These are phyloP conservation scores for Venturia oleaginea DNA, from an alignment of 2,329 filamentous ascomycete species.

Conservation along the genomic window DNA sequence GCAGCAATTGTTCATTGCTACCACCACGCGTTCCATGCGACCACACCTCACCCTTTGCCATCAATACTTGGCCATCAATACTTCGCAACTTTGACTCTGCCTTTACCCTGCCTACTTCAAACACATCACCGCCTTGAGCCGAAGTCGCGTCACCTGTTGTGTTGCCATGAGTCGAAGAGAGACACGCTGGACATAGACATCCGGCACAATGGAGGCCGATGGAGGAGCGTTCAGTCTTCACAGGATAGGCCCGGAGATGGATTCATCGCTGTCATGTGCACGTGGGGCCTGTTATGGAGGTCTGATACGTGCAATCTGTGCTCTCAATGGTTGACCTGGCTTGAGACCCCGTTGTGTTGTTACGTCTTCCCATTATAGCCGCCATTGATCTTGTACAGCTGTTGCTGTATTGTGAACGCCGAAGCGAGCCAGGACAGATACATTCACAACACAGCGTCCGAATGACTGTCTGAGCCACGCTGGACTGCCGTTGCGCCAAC, in stretches of 20 bases:
- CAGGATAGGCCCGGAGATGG: not conserved
- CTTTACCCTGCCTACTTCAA: not conserved
- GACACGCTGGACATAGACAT: not conserved
- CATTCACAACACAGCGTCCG: not conserved
- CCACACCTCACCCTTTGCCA: not conserved
- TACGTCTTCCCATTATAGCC: not conserved
- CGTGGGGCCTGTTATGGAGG: not conserved
- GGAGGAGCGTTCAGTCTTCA: not conserved
- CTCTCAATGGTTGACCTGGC: not conserved
- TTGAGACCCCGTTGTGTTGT: not conserved
- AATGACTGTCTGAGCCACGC: not conserved
- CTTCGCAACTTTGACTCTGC: not conserved
- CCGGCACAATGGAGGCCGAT: not conserved
- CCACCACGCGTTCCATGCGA: not conserved
- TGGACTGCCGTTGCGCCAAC: not conserved
- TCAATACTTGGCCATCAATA: not conserved
- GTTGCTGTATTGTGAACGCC: not conserved
- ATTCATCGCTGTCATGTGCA: not conserved
- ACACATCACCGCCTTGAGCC: not conserved
- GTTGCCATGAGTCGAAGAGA: not conserved
- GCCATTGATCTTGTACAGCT: not conserved
- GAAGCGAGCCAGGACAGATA: conserved; percentile 2
- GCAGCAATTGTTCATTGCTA: not conserved
- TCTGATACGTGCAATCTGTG: not conserved
- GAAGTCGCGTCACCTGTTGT: not conserved